Evolutionary conservation across 2,329 filamentous ascomycete species (phyloP), one percentile per base, ranked within the genome.

Genomic region (Penicillium sp.): DNA sequence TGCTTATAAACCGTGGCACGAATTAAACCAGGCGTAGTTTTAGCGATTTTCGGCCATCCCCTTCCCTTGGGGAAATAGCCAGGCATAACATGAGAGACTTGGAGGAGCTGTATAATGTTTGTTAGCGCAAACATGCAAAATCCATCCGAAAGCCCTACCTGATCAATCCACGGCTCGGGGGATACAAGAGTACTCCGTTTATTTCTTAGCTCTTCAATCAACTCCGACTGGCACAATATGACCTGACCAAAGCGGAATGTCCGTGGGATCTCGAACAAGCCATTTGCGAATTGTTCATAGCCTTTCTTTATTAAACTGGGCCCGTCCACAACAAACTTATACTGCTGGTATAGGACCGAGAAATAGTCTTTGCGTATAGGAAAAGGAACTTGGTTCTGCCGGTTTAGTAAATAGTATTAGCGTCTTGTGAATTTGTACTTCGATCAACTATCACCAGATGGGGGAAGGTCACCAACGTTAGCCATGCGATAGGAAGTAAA

Each of bases 51-150:
- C n/a, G 64, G 64, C 64, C 64, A 66, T 21, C 62, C 62, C 25
- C 50, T 55, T 2, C 31, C 62, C 10, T 50, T 50, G 5, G 57
- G 64, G 16, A 66, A 66, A 38, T 65, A 66, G 0, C 64, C 62
- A 27, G 64, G 59, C 64, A 66, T 70, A 60, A 82, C 81, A 4
- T 66, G 54, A 1, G 82, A 78, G 33, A 65, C 61, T 19, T 67
- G 62, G 3, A 63, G 55, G n/a, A 66, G 51, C 53, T 66, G 27
- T 8, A 25, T 7, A 23, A 41, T 46, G 3, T 25, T 27, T 15
- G 29, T 47, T 36, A 48, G 15, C 19, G 4, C 21, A 25, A 13
- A 36, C 9, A 8, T 25, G 2, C 31, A 47, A 9, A 36, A 25
- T 25, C 15, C 15, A 8, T 3, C 15, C 8, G 3, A 13, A 23